These are phyloP conservation scores for Phytopythium chamaehyphon DNA, from an alignment of 352 stramenopile genomes.

Conservation along the genomic window DNA sequence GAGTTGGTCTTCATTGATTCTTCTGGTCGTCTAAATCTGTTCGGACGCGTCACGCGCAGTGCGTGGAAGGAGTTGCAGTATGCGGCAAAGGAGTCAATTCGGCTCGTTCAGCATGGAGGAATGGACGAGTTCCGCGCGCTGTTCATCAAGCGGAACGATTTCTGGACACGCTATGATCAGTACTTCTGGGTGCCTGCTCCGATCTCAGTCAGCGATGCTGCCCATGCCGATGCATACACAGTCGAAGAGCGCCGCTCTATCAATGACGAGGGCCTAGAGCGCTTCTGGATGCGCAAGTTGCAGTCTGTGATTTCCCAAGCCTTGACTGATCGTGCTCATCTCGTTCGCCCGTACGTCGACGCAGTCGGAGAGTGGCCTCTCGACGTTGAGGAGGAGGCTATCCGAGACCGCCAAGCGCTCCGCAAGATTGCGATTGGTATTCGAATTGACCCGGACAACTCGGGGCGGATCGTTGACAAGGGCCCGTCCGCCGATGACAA, in stretches of 20 bases:
- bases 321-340: slow-evolving; percentile 61
- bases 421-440: slow-evolving; percentile 78
- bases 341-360: slow-evolving; percentile 49
- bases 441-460: slow-evolving; percentile 71
- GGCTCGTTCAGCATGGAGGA: slow-evolving; percentile 55
- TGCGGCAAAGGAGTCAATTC: slow-evolving; percentile 50
- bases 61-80: slow-evolving; percentile 73
- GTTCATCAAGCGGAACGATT: slow-evolving; percentile 79
- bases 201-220: slow-evolving; percentile 34
- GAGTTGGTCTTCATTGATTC: slow-evolving; percentile 79
- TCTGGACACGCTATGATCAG: slow-evolving; percentile 85
- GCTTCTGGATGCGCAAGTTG: slow-evolving; percentile 64
- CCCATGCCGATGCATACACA: slow-evolving; percentile 56
- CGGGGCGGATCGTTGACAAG: slow-evolving; percentile 86
- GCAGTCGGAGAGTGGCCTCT: slow-evolving; percentile 49
- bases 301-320: slow-evolving; percentile 40
- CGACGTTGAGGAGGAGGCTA: slow-evolving; percentile 20
- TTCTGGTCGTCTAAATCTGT: slow-evolving; percentile 71
- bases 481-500: slow-evolving; percentile 85
- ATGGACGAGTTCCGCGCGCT: slow-evolving; percentile 75
- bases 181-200: slow-evolving; percentile 79
- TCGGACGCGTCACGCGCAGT: slow-evolving; percentile 54
- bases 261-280: slow-evolving; percentile 72
- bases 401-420: slow-evolving; percentile 13
- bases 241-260: slow-evolving; percentile 64